Evolutionary conservation across 495 filamentous ascomycete genomes (phyloP), one percentile per base, ranked within the genome.

Genomic region (Penicillium antarcticum): DNA sequence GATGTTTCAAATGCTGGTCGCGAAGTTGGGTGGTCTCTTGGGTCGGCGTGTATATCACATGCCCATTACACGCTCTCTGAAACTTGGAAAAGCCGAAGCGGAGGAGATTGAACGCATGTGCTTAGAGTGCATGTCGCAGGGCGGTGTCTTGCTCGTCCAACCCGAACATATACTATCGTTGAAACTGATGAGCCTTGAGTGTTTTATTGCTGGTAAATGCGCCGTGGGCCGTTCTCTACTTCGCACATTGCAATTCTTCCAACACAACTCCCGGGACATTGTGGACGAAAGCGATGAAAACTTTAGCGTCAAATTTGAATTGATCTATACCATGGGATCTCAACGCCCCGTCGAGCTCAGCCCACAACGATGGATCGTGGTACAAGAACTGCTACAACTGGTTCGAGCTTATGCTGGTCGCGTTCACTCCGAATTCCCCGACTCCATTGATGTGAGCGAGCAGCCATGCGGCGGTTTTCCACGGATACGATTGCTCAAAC

Each of bases 81-180:
- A 53, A 0, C 57, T 86, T 4, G 68, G 72, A 3, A 26, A 59
- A 9, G 19, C 21, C 3, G 55, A 59, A 37, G 57, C 48, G 10
- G 23, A 39, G 2, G 37, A 42, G 5, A 35, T 67, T 29, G 23
- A 42, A 12, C n/a, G 18, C 3, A 63, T 68, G 40, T 67, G 56
- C 29, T 36, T 65, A 3, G 65, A 77, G 17, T 87, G 85, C 52
- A 75, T 64, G 64, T 26, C 26, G 0, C 54, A 56, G 3, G 73
- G 82, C 0, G 84, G 81, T 0, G 69, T 88, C 32, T 63, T 89
- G 3, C 63, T 90, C 0, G 63, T 82, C 0, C 83, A 86, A 34
- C 87, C 87, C 0, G 87, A 91, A 58, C 86, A 91, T 49, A 62
- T 88, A 0, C 73, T 89, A 0, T 90, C 87, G 0, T 83, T 89